Conservation (phyloP, 768 basidiomycete genomes). For the Exsudoporus frostii region DNA sequence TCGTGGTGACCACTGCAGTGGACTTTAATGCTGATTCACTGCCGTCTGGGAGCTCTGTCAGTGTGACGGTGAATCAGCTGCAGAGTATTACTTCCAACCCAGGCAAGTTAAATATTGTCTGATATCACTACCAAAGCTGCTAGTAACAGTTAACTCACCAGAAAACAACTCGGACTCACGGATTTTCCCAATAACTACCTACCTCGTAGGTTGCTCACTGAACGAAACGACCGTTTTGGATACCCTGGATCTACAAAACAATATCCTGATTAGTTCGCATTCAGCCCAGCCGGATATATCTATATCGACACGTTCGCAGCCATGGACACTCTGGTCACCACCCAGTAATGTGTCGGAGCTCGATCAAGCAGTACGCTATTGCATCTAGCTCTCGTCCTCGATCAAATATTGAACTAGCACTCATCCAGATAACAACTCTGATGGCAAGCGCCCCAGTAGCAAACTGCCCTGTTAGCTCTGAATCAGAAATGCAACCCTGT, state of each 20-base stretch:
- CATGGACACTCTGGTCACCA: neutral
- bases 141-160: neutral
- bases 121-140: neutral
- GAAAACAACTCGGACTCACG: neutral
- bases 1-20: neutral
- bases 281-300: neutral
- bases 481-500: neutral
- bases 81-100: no score
- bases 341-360: neutral
- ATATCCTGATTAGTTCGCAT: neutral
- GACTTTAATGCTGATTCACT: neutral
- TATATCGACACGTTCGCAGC: neutral
- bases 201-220: neutral
- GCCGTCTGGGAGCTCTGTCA: neutral
- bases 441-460: neutral
- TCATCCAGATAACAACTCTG: neutral
- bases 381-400: neutral
- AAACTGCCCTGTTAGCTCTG: neutral
- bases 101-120: neutral
- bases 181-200: neutral
- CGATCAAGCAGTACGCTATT: neutral
- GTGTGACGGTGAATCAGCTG: neutral
- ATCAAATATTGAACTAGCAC: neutral
- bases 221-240: neutral
- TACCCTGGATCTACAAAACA: neutral